Percentiles rank a stretch among this genome's conserved stretches.
Evolutionary conservation across 805 yeast genomes (phyloP).

Genomic region (Komagataella ulmi): DNA sequence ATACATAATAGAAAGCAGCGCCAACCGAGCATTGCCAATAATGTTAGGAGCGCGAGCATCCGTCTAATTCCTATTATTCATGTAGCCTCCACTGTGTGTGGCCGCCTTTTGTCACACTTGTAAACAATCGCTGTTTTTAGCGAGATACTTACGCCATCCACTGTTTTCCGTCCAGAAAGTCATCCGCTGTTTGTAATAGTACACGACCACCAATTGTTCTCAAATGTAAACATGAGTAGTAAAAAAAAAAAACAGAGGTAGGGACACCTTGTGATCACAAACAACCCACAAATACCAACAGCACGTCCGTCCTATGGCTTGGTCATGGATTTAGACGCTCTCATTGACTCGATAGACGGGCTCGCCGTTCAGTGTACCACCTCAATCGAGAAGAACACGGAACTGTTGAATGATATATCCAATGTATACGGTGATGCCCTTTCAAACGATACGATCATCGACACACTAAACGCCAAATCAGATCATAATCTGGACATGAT

Average conservation of each 20-base stretch:
- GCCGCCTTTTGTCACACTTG: background rate
- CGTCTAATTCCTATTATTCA: background rate
- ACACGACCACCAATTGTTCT: background rate
- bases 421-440: background rate
- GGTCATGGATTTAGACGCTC: background rate
- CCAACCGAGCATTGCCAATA: background rate
- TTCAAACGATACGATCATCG: background rate
- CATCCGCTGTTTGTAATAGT: background rate
- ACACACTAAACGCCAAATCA: background rate
- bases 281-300: background rate
- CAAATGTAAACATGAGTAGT: background rate
- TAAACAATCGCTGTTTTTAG: background rate
- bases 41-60: background rate
- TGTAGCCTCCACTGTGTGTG: background rate
- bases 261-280: background rate
- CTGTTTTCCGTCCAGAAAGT: background rate
- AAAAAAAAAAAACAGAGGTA: background rate
- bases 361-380: background rate
- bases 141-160: background rate
- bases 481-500: slow-evolving; percentile 1
- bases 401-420: background rate
- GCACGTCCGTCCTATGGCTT: background rate
- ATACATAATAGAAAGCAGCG: background rate
- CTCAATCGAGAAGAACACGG: background rate
- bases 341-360: background rate